A percentile compares a stretch with the other conserved stretches of the same genome.
These are phyloP conservation scores for Candida sanyaensis DNA, from an alignment of 1,139 yeast species.

Conservation along the genomic window DNA sequence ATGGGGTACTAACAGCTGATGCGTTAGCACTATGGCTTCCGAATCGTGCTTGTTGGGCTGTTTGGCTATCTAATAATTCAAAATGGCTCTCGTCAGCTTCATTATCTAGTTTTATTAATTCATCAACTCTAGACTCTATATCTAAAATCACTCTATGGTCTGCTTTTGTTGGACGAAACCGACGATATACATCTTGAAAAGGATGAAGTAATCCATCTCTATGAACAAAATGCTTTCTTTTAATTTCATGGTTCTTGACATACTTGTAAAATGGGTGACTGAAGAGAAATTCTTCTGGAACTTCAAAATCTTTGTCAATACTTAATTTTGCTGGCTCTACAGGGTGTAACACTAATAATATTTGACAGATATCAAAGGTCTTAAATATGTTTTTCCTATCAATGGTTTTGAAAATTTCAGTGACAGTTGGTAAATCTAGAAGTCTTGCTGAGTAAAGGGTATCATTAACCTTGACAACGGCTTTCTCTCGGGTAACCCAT, in stretches of 20 bases:
- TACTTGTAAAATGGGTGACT: conserved; percentile 50
- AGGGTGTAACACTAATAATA: conserved; percentile 71
- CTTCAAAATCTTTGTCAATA: conserved; percentile 43
- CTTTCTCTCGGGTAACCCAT: conserved; percentile 81
- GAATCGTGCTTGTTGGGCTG: conserved; percentile 17
- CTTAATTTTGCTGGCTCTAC: conserved; percentile 48
- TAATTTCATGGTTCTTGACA: conserved; percentile 41
- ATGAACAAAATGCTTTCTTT: conserved; percentile 47
- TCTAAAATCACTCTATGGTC: conserved; percentile 57
- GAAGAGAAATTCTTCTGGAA: conserved; percentile 38
- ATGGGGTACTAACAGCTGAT: conserved; percentile 24
- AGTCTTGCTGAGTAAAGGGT: conserved; percentile 77
- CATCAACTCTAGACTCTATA: conserved; percentile 78
- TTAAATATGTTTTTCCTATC: conserved; percentile 90
- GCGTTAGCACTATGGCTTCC: conserved; percentile 24
- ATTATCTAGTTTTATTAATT: conserved; percentile 71
- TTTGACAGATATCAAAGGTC: conserved; percentile 83
- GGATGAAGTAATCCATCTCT: conserved; percentile 89
- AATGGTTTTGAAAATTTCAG: conserved; percentile 86
- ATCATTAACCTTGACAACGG: conserved; percentile 59
- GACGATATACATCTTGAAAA: conserved; percentile 47
- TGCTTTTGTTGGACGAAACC: conserved; percentile 53
- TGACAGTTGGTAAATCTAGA: conserved; percentile 86
- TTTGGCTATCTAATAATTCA: conserved; percentile 67
- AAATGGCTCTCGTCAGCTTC: conserved; percentile 82